Evolutionary conservation across 2,329 filamentous ascomycete species (phyloP).

Genomic region (Penicillium sp.): DNA sequence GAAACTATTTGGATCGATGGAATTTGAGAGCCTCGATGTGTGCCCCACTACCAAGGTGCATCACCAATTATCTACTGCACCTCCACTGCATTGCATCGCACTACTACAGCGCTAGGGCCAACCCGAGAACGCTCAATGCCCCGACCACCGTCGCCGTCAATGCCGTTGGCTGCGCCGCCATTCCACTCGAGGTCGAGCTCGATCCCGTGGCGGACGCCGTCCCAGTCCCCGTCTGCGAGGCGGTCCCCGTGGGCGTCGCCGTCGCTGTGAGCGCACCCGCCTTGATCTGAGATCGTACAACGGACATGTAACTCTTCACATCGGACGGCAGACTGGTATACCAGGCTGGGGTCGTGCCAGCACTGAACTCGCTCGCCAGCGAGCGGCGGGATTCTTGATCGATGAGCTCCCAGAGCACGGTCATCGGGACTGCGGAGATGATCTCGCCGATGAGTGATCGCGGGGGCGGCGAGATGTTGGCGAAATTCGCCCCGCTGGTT

Average conservation of each 20-base stretch:
- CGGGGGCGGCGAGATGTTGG: slow-evolving; percentile 37
- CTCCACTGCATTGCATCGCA: too few relatives aligned
- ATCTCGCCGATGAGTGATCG: slow-evolving; percentile 34
- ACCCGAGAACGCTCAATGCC: slow-evolving; percentile 28
- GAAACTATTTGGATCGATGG: too few relatives aligned
- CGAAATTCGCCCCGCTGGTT: slow-evolving; percentile 33
- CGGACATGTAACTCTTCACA: slow-evolving; percentile 38
- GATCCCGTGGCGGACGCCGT: slow-evolving; percentile 16
- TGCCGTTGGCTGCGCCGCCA: slow-evolving; percentile 23
- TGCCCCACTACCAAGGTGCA: neutral
- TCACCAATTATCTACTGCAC: neutral
- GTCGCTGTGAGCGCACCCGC: slow-evolving; percentile 34
- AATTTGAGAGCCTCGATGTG: too few relatives aligned
- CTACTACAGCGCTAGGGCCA: slow-evolving; percentile 29
- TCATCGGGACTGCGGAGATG: slow-evolving; percentile 36
- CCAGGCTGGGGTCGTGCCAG: slow-evolving; percentile 38
- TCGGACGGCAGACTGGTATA: slow-evolving; percentile 35
- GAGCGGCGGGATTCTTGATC: slow-evolving; percentile 34
- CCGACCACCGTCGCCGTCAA: slow-evolving; percentile 24
- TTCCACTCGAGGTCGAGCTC: slow-evolving; percentile 22
- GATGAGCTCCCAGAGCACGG: slow-evolving; percentile 34
- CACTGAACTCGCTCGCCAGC: slow-evolving; percentile 35
- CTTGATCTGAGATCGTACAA: slow-evolving; percentile 34
- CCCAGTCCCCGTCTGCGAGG: slow-evolving; percentile 1
- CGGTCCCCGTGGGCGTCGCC: slow-evolving; percentile 14